Evolutionary conservation across 2,329 filamentous ascomycete species (phyloP), one percentile per base, ranked within the genome.

Genomic region (Dryadomyces quercivorus): DNA sequence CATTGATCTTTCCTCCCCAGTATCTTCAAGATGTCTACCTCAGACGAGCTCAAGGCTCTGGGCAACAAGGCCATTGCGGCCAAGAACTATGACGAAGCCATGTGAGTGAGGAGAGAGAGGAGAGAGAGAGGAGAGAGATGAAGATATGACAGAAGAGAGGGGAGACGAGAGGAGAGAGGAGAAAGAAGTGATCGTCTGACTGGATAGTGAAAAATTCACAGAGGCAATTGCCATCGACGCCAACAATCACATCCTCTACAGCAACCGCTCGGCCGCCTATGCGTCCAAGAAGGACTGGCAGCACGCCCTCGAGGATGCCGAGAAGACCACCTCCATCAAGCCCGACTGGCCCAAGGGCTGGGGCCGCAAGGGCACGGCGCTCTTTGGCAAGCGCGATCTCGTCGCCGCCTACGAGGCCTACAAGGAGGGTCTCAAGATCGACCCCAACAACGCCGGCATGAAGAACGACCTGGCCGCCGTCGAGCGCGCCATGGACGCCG

Each of bases 61-160:
- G 93, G 92, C 76, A 98, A 98, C 79, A 95, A 95, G 78, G 91
- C 94, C 72, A 98, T 98, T 72, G 86, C 89, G 61, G 90, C 88
- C 59, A 97, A 97, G 80, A 90, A 97, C 72, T 98, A 95, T 70
- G 80, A 90, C 65, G 89, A 92, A 70, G 93, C 93, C 66, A 82
- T 95, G 92, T 97, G 80, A 72, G 88, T 53, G 36, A 40, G 10
- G 36, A 13, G 36, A 40, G n/a, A n/a, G n/a, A n/a, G n/a, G n/a
- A n/a, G n/a, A n/a, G n/a, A n/a, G n/a, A n/a, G n/a, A n/a, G n/a
- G n/a, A n/a, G n/a, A n/a, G n/a, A n/a, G n/a, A n/a, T n/a, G n/a
- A n/a, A n/a, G n/a, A n/a, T 12, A 6, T 12, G 34, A 36, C 34
- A 12, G 12, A 36, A 36, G 34, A 36, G 34, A n/a, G n/a, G n/a